Conservation (phyloP, 331 rosid species). For the Quercus phellos region DNA sequence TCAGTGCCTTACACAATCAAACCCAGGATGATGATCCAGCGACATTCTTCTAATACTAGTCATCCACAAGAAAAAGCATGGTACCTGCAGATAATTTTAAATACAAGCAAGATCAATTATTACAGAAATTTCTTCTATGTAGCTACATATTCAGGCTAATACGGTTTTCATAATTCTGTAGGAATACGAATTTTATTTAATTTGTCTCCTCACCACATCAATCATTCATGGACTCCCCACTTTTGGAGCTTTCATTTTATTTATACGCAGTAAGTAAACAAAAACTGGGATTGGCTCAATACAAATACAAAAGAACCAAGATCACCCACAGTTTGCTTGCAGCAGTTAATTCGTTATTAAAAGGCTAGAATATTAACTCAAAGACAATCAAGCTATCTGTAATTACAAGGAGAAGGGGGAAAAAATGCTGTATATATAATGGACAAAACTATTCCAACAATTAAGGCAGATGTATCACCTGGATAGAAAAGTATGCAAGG, state of each 20-base stretch:
- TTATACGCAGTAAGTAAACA: neutral
- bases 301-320: neutral
- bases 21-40: constrained; percentile 71
- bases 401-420: no score
- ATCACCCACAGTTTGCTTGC: neutral
- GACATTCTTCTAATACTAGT: constrained; percentile 80
- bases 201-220: no score
- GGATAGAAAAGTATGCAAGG: constrained; percentile 37
- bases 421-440: constrained; percentile 7
- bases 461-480: constrained; percentile 49
- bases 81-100: constrained; percentile 54
- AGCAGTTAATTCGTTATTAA: neutral
- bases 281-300: neutral
- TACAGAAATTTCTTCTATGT: constrained; percentile 8
- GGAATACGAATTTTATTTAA: neutral
- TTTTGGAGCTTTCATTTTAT: neutral
- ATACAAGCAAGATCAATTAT: constrained; percentile 14
- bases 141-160: constrained; percentile 4
- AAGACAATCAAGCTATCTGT: neutral
- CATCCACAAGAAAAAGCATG: constrained; percentile 89
- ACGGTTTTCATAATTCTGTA: neutral
- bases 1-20: constrained; percentile 66
- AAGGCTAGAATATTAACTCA: neutral
- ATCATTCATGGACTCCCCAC: neutral
- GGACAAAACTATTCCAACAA: constrained; percentile 8